Evolutionary conservation across 495 filamentous ascomycete species (phyloP).

Genomic region (Recurvomyces mirabilis): DNA sequence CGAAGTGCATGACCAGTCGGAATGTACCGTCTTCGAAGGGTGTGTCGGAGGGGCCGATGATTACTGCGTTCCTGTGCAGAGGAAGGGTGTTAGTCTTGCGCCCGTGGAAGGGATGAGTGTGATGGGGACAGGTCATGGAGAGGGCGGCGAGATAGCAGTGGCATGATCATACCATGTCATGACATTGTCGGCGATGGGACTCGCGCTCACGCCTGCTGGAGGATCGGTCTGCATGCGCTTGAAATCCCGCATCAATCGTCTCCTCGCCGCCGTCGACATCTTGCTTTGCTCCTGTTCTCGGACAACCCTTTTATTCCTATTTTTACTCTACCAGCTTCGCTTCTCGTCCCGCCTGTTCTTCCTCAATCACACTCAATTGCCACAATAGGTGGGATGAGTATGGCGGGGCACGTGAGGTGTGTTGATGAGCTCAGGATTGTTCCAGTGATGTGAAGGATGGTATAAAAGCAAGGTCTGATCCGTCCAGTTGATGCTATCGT

Average conservation of each 20-base stretch:
- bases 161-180: constrained; percentile 77
- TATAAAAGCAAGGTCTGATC: too few species aligned
- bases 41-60: constrained; percentile 93
- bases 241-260: constrained; percentile 27
- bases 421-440: too few species aligned
- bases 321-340: too few species aligned
- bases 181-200: constrained; percentile 94
- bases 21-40: constrained; percentile 99
- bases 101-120: background rate
- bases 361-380: too few species aligned
- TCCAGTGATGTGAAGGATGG: too few species aligned
- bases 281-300: too few species aligned
- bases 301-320: too few species aligned
- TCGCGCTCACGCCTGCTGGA: constrained; percentile 92
- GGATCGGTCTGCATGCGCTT: constrained; percentile 98
- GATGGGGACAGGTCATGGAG: background rate
- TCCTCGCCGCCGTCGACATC: constrained; percentile 26
- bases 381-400: too few species aligned
- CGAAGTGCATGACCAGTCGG: constrained; percentile 95
- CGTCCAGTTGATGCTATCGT: too few species aligned
- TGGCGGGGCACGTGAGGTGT: too few species aligned
- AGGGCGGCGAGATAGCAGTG: background rate
- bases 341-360: too few species aligned
- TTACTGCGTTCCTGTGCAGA: constrained; percentile 80
- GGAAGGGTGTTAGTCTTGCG: background rate